Evolutionary conservation across 2,329 filamentous ascomycete species (phyloP), one percentile per base, ranked within the genome.

Genomic region (Chalara sp.): DNA sequence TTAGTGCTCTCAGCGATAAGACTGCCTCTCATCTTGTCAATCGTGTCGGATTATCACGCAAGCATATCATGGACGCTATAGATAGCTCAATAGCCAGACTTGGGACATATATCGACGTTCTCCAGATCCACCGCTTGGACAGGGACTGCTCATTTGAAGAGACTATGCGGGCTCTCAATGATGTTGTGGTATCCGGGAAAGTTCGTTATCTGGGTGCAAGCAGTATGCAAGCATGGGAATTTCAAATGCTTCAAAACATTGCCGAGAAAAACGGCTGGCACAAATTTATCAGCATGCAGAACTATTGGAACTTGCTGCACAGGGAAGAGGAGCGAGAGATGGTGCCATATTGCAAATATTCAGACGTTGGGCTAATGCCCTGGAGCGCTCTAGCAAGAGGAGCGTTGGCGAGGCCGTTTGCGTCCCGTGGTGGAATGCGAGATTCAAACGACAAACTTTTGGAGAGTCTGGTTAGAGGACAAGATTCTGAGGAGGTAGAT

Each of bases 31-130:
- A 21, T 21, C 21, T 21, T 21, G 21, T 21, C 21, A 78, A 76
- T 55, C 66, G 69, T 39, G 66, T 70, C 28, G 82, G 83, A 0
- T 65, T 86, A 13, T 78, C 21, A 3, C 21, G 21, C 41, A 83
- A 81, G 60, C 78, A 82, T 54, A 81, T 86, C 57, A 78, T 86
- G 56, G 76, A 81, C 55, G 80, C 81, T 0, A 83, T 86, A 2
- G 76, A 86, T 47, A 72, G 68, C 44, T 80, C 76, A 54, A 66
- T 80, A 0, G 67, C 72, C 54, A 64, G 79, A 6, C 67, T 84
- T 35, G 74, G 73, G 31, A 80, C 75, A 1, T 58, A 60, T 49
- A 55, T 58, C 51, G 78, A 81, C 64, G 70, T 81, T 3, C 67
- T 83, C 11, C 79, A 82, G 61, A 78, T 83, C 50, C 80, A 83